A percentile compares a stretch with the other conserved stretches of the same genome.
These are phyloP conservation scores for Carex arenaria DNA, from an alignment of 202 grass and related monocot genomes.

Conservation along the genomic window DNA sequence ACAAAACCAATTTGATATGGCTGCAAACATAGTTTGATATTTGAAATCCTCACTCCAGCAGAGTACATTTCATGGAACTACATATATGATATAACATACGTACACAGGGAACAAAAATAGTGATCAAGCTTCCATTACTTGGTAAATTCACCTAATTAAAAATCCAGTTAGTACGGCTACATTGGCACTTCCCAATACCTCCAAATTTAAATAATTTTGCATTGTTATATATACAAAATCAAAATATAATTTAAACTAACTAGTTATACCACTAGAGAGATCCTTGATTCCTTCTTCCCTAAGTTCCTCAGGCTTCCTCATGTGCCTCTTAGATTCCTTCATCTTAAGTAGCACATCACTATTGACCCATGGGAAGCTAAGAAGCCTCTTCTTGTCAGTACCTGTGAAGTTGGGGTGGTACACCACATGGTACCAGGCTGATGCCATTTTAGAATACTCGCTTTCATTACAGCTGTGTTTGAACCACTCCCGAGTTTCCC, in stretches of 20 bases:
- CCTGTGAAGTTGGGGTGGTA: conserved; percentile 48
- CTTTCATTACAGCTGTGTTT: conserved; percentile 18
- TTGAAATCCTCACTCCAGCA: no score
- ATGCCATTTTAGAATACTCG: conserved; percentile 51
- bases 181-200: background rate
- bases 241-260: background rate
- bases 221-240: background rate
- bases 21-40: no score
- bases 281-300: background rate
- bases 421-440: conserved; percentile 77
- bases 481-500: conserved; percentile 49
- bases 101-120: background rate
- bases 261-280: background rate
- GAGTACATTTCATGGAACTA: background rate
- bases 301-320: conserved; percentile 18
- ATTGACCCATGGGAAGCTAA: conserved; percentile 84
- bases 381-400: conserved; percentile 26
- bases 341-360: conserved; percentile 54
- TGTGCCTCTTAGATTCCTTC: conserved; percentile 38
- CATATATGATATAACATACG: background rate
- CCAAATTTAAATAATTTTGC: background rate
- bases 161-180: background rate
- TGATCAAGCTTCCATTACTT: background rate
- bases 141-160: background rate
- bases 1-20: no score